Percentiles rank a stretch among this genome's conserved stretches.
These are phyloP conservation scores for Castanopsis chinensis DNA, from an alignment of 306 rosid species.

Conservation along the genomic window DNA sequence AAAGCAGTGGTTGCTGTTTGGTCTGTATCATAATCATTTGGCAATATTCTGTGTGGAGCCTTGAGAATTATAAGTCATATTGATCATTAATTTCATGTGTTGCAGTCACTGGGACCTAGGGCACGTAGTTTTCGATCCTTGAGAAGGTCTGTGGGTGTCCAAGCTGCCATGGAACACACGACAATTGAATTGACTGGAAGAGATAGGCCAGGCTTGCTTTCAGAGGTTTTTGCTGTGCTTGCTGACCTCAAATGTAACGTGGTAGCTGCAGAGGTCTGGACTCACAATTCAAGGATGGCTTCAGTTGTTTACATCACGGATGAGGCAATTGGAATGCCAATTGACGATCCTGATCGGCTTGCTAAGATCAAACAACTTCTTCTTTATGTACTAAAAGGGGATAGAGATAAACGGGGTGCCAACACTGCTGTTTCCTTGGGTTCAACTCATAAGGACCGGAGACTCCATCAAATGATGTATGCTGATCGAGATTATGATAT, in stretches of 20 bases:
- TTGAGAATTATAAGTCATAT: slow-evolving; percentile 12
- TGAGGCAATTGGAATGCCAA: slow-evolving; percentile 54
- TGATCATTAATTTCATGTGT: slow-evolving; percentile 20
- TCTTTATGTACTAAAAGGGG: slow-evolving; percentile 74
- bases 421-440: slow-evolving; percentile 90
- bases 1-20: slow-evolving; percentile 15
- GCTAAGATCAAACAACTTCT: slow-evolving; percentile 73
- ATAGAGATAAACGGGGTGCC: slow-evolving; percentile 76
- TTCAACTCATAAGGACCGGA: slow-evolving; percentile 93
- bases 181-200: slow-evolving; percentile 85
- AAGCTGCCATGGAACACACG: slow-evolving; percentile 74
- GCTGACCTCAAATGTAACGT: slow-evolving; percentile 93
- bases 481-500: slow-evolving; percentile 91
- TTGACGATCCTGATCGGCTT: slow-evolving; percentile 60
- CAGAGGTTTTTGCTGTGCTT: slow-evolving; percentile 96
- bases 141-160: slow-evolving; percentile 91
- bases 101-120: slow-evolving; percentile 82
- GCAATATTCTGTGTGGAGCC: background rate
- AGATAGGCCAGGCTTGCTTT: slow-evolving; percentile 93
- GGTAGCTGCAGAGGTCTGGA: slow-evolving; percentile 98
- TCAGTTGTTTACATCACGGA: slow-evolving; percentile 84
- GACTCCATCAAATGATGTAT: slow-evolving; percentile 98
- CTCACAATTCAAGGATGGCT: slow-evolving; percentile 97
- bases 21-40: background rate
- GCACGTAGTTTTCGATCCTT: slow-evolving; percentile 70